A percentile compares a stretch with the other conserved stretches of the same genome.
phyloP scores from a whole-genome alignment of 768 basidiomycete species.

The Hericium alpestre region DNA sequence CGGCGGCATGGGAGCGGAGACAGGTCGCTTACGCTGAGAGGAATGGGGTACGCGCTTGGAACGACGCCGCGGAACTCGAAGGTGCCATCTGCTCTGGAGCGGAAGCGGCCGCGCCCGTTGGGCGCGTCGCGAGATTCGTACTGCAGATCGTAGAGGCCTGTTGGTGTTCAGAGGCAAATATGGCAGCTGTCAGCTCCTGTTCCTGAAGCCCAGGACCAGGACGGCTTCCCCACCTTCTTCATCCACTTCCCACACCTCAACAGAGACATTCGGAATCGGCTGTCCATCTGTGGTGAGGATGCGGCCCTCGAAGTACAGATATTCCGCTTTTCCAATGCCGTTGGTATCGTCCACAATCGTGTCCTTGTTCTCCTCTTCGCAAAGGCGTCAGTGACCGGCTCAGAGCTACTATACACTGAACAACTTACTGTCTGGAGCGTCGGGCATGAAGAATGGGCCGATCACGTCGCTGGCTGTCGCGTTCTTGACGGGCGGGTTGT shows the following conservation, averaged over 20 bases:
- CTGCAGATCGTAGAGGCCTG: not conserved
- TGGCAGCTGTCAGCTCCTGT: not conserved
- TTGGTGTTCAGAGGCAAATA: not conserved
- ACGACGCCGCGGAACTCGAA: not conserved
- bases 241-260: not conserved
- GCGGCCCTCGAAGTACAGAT: not conserved
- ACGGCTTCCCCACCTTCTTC: slow-evolving; percentile 4
- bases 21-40: not conserved
- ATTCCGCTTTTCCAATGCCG: not conserved
- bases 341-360: not conserved
- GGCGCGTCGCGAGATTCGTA: not conserved
- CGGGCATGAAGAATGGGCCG: not conserved
- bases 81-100: not conserved
- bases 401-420: not conserved
- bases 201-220: not conserved
- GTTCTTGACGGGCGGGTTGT: not conserved
- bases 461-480: not conserved
- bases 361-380: not conserved
- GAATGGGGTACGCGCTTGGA: not conserved
- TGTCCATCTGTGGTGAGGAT: not conserved
- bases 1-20: not conserved
- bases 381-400: not conserved
- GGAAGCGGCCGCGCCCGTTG: not conserved
- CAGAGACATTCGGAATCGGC: not conserved
- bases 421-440: not conserved